These are phyloP conservation scores for Exserohilum rostratum DNA, from an alignment of 2,329 filamentous ascomycete species.

Conservation along the genomic window DNA sequence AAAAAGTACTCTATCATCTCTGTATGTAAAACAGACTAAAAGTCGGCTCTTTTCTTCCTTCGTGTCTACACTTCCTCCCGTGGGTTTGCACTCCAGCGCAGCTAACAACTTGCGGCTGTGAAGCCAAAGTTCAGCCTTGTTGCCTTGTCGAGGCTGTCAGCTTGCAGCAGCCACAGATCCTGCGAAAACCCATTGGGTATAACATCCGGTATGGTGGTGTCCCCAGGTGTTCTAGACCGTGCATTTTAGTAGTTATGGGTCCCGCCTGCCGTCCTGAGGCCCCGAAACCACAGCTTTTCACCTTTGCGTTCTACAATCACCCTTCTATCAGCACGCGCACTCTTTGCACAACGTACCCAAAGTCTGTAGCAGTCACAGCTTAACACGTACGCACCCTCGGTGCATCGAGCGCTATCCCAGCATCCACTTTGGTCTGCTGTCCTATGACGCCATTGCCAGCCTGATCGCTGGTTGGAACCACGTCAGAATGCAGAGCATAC, in stretches of 20 bases:
- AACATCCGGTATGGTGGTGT: not conserved
- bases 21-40: not conserved
- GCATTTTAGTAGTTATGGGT: not conserved
- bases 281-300: not conserved
- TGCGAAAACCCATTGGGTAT: slow-evolving; percentile 8
- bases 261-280: not conserved
- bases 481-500: slow-evolving; percentile 3
- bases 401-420: not conserved
- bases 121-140: slow-evolving; percentile 6
- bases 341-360: not conserved
- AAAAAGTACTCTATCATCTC: not conserved
- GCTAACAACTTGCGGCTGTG: not conserved
- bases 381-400: not conserved
- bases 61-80: no score
- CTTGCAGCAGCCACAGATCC: slow-evolving; percentile 13
- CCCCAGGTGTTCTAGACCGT: not conserved
- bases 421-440: not conserved
- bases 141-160: slow-evolving; percentile 8
- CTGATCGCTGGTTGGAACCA: slow-evolving; percentile 10
- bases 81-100: not conserved
- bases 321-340: not conserved
- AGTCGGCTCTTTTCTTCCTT: not conserved
- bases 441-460: slow-evolving; percentile 2
- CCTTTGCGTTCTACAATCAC: not conserved
- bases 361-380: not conserved